These are phyloP conservation scores for Diaporthe humulicola DNA, from an alignment of 2,329 filamentous ascomycete species.

Conservation along the genomic window DNA sequence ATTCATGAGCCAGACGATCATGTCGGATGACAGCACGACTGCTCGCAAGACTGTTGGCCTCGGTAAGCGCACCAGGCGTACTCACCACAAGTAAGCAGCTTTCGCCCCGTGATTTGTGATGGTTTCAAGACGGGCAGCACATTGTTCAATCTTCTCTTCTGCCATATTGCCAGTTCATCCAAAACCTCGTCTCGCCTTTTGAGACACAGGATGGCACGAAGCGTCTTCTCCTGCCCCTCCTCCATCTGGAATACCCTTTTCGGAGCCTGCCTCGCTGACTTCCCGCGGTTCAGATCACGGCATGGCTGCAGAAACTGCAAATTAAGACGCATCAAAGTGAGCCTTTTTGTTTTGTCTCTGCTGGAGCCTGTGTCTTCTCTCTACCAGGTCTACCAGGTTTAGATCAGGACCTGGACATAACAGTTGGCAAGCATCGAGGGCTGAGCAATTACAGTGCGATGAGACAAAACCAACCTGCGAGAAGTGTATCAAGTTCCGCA, in stretches of 20 bases:
- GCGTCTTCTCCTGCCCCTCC: neutral
- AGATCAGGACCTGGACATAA: too few relatives aligned
- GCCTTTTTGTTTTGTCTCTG: too few relatives aligned
- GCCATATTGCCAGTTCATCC: neutral
- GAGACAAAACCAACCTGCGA: constrained; percentile 28
- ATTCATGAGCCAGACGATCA: neutral
- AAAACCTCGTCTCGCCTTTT: neutral
- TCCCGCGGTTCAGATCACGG: neutral
- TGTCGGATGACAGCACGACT: constrained; percentile 14
- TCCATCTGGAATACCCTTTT: neutral
- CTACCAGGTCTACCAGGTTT: neutral
- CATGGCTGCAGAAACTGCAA: constrained; percentile 18
- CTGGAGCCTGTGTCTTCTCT: neutral
- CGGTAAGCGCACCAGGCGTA: constrained; percentile 1
- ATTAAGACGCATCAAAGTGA: constrained; percentile 10
- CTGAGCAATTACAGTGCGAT: constrained; percentile 27
- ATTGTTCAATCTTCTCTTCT: neutral
- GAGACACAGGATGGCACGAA: constrained; percentile 1
- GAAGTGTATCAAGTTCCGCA: constrained; percentile 29
- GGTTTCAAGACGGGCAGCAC: neutral
- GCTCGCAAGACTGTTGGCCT: neutral
- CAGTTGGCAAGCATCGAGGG: neutral
- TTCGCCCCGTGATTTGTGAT: neutral
- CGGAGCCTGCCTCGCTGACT: neutral
- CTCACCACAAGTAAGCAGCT: constrained; percentile 15